Base-by-base conservation (phyloP, 2,329 filamentous ascomycete species). In the Paecilomyces niveus region DNA sequence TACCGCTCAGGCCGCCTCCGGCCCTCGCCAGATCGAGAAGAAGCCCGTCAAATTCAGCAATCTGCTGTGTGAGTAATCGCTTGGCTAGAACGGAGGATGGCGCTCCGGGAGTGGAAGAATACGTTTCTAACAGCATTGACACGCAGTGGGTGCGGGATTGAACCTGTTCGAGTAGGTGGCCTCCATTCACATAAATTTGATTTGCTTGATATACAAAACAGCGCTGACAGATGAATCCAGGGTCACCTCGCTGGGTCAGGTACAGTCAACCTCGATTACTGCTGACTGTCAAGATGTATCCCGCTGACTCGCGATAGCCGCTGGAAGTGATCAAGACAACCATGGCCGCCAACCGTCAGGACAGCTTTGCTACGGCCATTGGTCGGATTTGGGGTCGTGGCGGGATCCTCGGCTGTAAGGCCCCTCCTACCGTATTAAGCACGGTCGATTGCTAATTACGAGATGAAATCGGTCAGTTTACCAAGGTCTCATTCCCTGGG, bases 41-140 rank as follows among this genome's bases (percentile, higher is more conserved):
- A 97, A 97, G 86, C 94, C 94, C 67, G 85, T 99, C 85, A 97
- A 97, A 86, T 97, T 97, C 85, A 96, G 92, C 83, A 99, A 99
- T 82, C 79, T 99, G 85, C 83, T 99, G 72, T 86, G 82, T 85
- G 72, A 73, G 81, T 81, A 39, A 39, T 52, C 39, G 49, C 52
- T 32, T 35, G 26, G 33, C 26, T 18, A 24, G n/a, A 39, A 31
- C n/a, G 33, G 9, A 53, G 31, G 29, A 21, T 54, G 10, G 10
- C 13, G 11, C 32, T 33, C 9, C 32, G 11, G 32, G 32, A 33
- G 18, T 13, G 32, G 26, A 32, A 53, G 49, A 32, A 29, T 26
- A 11, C 72, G 64, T 70, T 67, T 62, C 61, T 66, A 55, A 66
- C 58, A 26, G 56, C 59, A 18, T 60, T 56, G 22, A 52, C 56